Evolutionary conservation across 2,329 filamentous ascomycete species (phyloP).

Genomic region (Talaromyces marneffei): DNA sequence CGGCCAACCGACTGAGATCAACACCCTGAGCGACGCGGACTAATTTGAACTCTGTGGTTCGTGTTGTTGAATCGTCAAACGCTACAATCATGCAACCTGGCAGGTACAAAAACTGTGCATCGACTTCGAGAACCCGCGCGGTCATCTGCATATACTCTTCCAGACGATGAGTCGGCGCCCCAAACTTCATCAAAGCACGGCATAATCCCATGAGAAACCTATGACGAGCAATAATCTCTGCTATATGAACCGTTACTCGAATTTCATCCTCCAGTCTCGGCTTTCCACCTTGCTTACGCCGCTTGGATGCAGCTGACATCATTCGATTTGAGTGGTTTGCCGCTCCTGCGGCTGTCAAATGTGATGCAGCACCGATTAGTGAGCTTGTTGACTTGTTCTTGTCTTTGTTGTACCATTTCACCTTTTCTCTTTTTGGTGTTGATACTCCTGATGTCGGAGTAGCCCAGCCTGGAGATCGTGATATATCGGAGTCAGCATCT

Average conservation of each 20-base stretch:
- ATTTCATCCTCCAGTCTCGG: conserved; percentile 43
- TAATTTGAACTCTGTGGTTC: conserved; percentile 41
- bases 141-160: conserved; percentile 88
- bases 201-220: conserved; percentile 80
- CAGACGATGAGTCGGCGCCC: conserved; percentile 81
- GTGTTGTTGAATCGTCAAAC: conserved; percentile 54
- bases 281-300: conserved; percentile 19
- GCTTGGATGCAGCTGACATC: conserved; percentile 20
- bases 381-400: conserved; percentile 34
- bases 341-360: conserved; percentile 29
- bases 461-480: conserved; percentile 19
- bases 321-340: conserved; percentile 23
- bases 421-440: conserved; percentile 33
- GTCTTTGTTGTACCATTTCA: conserved; percentile 41
- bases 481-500: conserved; percentile 25
- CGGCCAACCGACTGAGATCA: conserved; percentile 37
- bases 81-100: conserved; percentile 88
- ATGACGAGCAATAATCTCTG: conserved; percentile 70
- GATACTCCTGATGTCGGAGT: conserved; percentile 24
- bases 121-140: conserved; percentile 74
- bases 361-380: conserved; percentile 34
- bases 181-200: conserved; percentile 78
- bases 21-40: conserved; percentile 36
- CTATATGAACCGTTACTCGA: conserved; percentile 55
- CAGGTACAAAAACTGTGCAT: conserved; percentile 82